Conservation (phyloP, 345 rosid species). For the Moricandia moricandioides region DNA sequence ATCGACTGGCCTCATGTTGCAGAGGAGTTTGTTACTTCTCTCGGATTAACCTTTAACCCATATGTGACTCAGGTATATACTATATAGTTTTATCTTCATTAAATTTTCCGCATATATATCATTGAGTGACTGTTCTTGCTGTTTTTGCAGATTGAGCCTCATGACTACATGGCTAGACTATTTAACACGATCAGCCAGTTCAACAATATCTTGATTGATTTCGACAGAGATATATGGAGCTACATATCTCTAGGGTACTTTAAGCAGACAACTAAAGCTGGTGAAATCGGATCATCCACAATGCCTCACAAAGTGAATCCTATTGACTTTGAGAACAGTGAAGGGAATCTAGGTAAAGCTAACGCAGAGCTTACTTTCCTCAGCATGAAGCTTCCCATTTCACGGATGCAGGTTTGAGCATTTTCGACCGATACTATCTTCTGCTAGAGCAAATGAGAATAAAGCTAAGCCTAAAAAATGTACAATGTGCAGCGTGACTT, state of each 20-base stretch:
- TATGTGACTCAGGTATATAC: constrained; percentile 77
- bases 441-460: not conserved
- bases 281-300: constrained; percentile 97
- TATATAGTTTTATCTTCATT: not conserved
- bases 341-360: constrained; percentile 93
- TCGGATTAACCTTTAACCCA: constrained; percentile 80
- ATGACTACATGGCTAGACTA: constrained; percentile 82
- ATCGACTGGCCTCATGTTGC: constrained; percentile 76
- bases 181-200: constrained; percentile 54
- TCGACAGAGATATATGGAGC: constrained; percentile 88
- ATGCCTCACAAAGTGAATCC: constrained; percentile 99
- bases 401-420: constrained; percentile 85
- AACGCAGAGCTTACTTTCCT: constrained; percentile 68
- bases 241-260: constrained; percentile 85
- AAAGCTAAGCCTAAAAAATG: not conserved
- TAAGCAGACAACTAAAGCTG: constrained; percentile 89
- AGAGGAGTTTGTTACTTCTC: constrained; percentile 78
- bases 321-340: constrained; percentile 93
- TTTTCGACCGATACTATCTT: not conserved
- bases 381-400: constrained; percentile 80
- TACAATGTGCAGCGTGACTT: constrained; percentile 70
- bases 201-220: constrained; percentile 66
- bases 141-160: constrained; percentile 71
- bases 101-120: not conserved
- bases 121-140: not conserved